Evolutionary conservation across 1,284 basidiomycete species (phyloP).

Genomic region (Entoloma clypeatum): DNA sequence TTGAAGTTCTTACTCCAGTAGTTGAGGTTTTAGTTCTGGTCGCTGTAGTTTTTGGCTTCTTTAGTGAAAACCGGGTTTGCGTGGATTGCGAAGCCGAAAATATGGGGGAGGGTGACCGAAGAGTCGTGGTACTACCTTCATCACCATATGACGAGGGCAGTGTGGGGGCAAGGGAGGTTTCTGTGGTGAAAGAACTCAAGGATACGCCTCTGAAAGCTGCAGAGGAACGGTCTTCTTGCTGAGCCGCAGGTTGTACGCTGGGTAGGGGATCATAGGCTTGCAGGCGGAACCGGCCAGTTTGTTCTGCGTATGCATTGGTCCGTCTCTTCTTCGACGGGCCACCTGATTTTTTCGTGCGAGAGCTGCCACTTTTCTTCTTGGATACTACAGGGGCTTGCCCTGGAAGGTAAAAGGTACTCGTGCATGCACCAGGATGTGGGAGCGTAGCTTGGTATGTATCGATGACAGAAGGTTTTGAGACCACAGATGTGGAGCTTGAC

Average conservation of each 20-base stretch:
- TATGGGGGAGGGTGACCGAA: conserved; percentile 3
- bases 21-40: neutral
- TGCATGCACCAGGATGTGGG: conserved; percentile 23
- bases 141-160: conserved; percentile 6
- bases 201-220: conserved; percentile 22
- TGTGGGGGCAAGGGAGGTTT: conserved; percentile 11
- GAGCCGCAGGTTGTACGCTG: conserved; percentile 22
- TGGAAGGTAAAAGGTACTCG: conserved; percentile 40
- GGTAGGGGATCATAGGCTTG: conserved; percentile 26
- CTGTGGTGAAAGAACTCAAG: conserved; percentile 9
- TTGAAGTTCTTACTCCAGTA: neutral
- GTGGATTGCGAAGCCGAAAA: neutral
- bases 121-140: conserved; percentile 4
- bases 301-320: conserved; percentile 32
- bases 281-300: conserved; percentile 39
- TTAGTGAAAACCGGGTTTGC: neutral
- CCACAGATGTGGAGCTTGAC: conserved; percentile 24
- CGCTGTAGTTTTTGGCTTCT: conserved; percentile 6
- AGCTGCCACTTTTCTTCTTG: conserved; percentile 20
- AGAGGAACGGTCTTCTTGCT: conserved; percentile 31
- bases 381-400: conserved; percentile 42
- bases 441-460: conserved; percentile 45
- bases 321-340: conserved; percentile 25
- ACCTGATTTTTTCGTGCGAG: conserved; percentile 23
- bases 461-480: conserved; percentile 22